A percentile compares a stretch with the other conserved stretches of the same genome.
phyloP scores from a whole-genome alignment of 371 early-diverging fungal genomes.

The Mucor velutinosus region DNA sequence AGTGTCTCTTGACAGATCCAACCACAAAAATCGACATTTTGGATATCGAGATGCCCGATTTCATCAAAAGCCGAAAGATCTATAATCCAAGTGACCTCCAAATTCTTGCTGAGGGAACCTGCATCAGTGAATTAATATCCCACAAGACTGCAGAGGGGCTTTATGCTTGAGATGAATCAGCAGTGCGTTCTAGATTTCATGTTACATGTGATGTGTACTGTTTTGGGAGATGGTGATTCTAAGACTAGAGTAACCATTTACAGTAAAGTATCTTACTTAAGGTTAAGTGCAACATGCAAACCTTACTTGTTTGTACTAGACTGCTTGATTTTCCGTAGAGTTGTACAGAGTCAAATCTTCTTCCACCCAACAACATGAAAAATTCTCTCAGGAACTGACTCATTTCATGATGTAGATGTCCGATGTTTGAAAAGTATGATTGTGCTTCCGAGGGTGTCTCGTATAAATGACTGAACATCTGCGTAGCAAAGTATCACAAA shows the following conservation, averaged over 20 bases:
- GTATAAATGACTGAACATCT: not conserved
- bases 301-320: not conserved
- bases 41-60: not conserved
- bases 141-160: not conserved
- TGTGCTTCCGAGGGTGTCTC: not conserved
- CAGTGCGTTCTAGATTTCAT: not conserved
- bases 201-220: not conserved
- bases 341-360: not conserved
- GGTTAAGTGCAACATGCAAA: not conserved
- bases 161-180: not conserved
- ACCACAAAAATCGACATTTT: not conserved
- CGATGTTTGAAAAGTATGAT: not conserved
- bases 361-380: not conserved
- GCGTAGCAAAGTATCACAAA: constrained; percentile 2
- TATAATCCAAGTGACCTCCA: not conserved
- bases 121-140: not conserved
- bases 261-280: not conserved
- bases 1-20: not conserved
- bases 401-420: not conserved
- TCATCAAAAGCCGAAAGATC: not conserved
- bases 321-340: not conserved
- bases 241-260: not conserved
- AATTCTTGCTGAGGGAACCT: not conserved
- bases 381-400: constrained; percentile 1
- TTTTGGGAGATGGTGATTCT: not conserved